Percentiles rank a stretch among this genome's conserved stretches.
Conservation (phyloP, 2,329 filamentous ascomycete species). For the Pseudogymnoascus sp. region DNA sequence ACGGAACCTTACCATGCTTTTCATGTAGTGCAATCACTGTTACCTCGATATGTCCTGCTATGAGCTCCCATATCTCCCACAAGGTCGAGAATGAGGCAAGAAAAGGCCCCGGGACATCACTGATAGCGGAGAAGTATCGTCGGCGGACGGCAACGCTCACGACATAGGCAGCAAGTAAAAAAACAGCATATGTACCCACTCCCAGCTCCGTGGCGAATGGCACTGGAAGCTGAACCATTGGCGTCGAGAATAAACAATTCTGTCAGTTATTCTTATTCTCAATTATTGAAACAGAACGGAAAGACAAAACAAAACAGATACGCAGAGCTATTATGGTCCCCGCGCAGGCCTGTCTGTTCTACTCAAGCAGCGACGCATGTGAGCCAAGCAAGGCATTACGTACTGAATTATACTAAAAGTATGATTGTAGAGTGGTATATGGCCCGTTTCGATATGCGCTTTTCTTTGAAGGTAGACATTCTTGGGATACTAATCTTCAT, state of each 20-base stretch:
- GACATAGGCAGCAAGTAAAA: background rate
- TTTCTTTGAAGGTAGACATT: background rate
- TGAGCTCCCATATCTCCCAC: conserved; percentile 33
- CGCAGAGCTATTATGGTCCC: background rate
- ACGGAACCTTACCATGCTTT: conserved; percentile 28
- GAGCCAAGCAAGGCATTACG: background rate
- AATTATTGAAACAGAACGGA: background rate
- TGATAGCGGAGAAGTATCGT: conserved; percentile 39
- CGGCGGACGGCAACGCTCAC: background rate
- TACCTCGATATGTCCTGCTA: conserved; percentile 32
- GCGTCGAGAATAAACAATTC: background rate
- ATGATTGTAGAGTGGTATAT: background rate
- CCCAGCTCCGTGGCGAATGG: background rate
- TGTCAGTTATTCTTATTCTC: background rate
- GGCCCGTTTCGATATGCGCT: background rate
- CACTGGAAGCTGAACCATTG: background rate
- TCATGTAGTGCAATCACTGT: conserved; percentile 31
- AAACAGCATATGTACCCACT: background rate
- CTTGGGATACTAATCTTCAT: background rate
- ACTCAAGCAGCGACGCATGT: background rate
- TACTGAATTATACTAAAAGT: background rate
- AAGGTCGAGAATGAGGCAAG: conserved; percentile 32
- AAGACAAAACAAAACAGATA: background rate
- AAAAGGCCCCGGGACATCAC: conserved; percentile 35
- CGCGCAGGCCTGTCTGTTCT: background rate